These are phyloP conservation scores for Microthlaspi erraticum DNA, from an alignment of 345 rosid species.

Conservation along the genomic window DNA sequence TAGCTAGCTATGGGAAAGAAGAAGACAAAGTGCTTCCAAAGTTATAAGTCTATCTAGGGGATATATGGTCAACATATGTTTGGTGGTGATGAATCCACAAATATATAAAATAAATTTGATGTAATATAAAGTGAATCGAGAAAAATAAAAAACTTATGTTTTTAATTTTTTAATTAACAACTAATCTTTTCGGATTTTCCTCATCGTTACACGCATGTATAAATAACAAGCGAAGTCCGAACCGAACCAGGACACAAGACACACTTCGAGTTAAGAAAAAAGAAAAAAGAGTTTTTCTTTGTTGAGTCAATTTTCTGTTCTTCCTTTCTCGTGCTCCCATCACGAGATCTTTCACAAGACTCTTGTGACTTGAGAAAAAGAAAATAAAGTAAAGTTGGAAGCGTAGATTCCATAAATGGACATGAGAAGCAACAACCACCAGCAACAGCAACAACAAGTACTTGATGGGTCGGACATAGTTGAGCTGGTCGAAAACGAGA, in stretches of 20 bases:
- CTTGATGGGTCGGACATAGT: constrained; percentile 91
- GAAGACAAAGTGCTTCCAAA: constrained; percentile 8
- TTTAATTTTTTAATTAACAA: neutral
- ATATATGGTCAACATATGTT: constrained; percentile 34
- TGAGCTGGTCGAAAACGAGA: constrained; percentile 82
- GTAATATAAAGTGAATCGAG: constrained; percentile 1
- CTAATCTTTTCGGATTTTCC: neutral
- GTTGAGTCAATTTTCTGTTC: constrained; percentile 27
- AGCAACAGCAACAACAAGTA: constrained; percentile 52
- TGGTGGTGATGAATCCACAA: constrained; percentile 35
- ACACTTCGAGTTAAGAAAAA: constrained; percentile 2
- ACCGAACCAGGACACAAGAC: constrained; percentile 10
- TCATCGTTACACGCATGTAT: constrained; percentile 16
- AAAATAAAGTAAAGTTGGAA: neutral
- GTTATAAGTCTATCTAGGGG: constrained; percentile 12
- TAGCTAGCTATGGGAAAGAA: constrained; percentile 10
- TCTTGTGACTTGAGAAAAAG: constrained; percentile 25
- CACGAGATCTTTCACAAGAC: constrained; percentile 46
- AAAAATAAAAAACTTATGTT: neutral
- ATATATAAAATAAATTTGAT: neutral
- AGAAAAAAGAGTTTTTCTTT: neutral
- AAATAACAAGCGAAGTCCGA: constrained; percentile 21
- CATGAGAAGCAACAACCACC: constrained; percentile 31
- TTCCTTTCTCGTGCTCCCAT: constrained; percentile 42
- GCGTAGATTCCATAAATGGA: constrained; percentile 50